Base-by-base conservation (phyloP, 2,329 filamentous ascomycete species). In the Botryosphaeria dothidea region DNA sequence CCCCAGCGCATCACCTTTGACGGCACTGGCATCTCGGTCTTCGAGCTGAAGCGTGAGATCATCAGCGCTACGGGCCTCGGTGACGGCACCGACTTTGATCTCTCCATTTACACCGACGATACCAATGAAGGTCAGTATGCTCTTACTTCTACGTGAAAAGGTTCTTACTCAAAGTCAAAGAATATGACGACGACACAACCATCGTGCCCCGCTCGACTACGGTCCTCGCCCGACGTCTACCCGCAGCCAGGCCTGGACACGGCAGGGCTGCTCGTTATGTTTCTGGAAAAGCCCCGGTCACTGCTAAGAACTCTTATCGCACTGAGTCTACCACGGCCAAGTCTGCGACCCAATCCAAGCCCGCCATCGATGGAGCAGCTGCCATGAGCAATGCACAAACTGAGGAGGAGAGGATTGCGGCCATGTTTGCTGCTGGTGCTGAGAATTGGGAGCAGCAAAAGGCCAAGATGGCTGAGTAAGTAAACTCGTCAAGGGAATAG, bases 31-130 rank as follows among this genome's bases (percentile, higher is more conserved):
- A 96, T 98, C 76, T 97, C 94, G 67, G 95, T 98, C 69, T 99
- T 98, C 81, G 96, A 99, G 77, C 85, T 99, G 76, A 99, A 99
- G 83, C 91, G 94, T 83, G 95, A 98, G 81, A 99, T 99, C 75
- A 99, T 99, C 82, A 89, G 87, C 78, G 92, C 94, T 79, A 96
- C 92, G 79, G 92, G 92, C 67, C 86, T 99, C 70, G 95, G 95
- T 71, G 94, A 98, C 80, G 95, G 95, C 68, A 92, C 92, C 70
- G 95, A 99, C 77, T 97, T 98, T 78, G 94, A 99, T 79, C 87
- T 99, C 62, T 90, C 92, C 69, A 96, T 99, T 71, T 97, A 93
- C 80, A 92, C 92, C 68, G 92, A 97, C 76, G 93, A 98, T 78
- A 91, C 89, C 69, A 92, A 88, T 76, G 92, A 97, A 86, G 92